Base-by-base conservation (phyloP, 2,329 filamentous ascomycete species). In the Claviceps capensis region DNA sequence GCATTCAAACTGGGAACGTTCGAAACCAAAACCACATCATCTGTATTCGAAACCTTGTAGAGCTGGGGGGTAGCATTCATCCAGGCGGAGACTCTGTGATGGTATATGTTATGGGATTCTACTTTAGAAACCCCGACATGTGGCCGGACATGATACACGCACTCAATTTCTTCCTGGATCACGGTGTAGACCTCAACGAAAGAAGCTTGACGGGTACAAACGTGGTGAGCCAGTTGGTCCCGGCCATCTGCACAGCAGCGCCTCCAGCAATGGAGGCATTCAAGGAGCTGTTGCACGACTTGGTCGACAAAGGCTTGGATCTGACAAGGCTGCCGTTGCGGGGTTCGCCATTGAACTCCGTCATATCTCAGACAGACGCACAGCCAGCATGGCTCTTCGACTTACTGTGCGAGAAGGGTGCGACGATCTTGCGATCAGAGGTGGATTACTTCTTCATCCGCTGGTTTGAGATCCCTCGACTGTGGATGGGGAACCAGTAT, bases 151-250 rank as follows among this genome's bases (percentile, higher is more conserved):
- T 48, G n/a, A 26, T 4, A 8, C 7, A 8, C 3, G 17, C 42
- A 17, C 36, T 52, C 26, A 5, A 36, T 5, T 47, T 34, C n/a
- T 52, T 52, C 22, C 14, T 52, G 42, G 26, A 36, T 4, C n/a
- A 9, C 8, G 50, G 50, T 14, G 49, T 44, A n/a, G 45, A 52
- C 22, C 16, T 48, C 38, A 52, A 52, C 17, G 34, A 8, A 47
- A 9, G 5, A 22, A 43, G 9, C 36, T 19, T 22, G 22, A 3
- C 4, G 5, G 45, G 50, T 5, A 3, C 13, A 30, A 48, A 37
- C 2, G 11, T 26, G 9, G 5, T 48, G 16, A 37, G n/a, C 7
- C 44, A 42, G 41, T 3, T 47, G n/a, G 26, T 22, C 14, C 1
- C 4, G 5, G 50, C 37, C 44, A 52, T 52, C 14, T 34, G 5